phyloP scores from a whole-genome alignment of 2,329 filamentous ascomycete species.

The Tolypocladium ovalisporum region DNA sequence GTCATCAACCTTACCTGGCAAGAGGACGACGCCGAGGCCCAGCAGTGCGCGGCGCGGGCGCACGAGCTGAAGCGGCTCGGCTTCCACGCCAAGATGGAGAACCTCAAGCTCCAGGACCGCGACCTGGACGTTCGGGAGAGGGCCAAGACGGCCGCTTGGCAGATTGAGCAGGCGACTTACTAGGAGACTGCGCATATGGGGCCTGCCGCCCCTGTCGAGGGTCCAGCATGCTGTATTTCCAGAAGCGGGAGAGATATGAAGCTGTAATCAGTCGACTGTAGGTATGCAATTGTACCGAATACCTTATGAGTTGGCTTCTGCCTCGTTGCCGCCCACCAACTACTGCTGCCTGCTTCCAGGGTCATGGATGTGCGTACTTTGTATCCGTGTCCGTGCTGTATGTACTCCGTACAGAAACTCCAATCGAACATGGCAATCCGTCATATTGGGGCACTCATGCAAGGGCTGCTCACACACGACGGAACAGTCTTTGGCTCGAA shows the following conservation, averaged over 20 bases:
- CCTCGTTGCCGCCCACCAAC: neutral
- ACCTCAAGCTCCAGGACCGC: constrained; percentile 51
- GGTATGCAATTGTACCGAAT: neutral
- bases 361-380: too few relatives aligned
- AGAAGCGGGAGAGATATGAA: neutral
- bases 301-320: neutral
- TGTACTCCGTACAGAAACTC: too few relatives aligned
- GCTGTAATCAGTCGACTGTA: neutral
- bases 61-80: constrained; percentile 60
- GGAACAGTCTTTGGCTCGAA: too few relatives aligned
- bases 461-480: neutral
- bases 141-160: constrained; percentile 67
- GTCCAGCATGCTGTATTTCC: neutral
- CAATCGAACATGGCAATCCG: too few relatives aligned
- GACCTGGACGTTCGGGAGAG: constrained; percentile 78
- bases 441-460: too few relatives aligned
- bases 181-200: constrained; percentile 3
- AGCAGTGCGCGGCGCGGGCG: constrained; percentile 55
- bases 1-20: constrained; percentile 77
- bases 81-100: constrained; percentile 54
- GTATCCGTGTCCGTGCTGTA: too few relatives aligned
- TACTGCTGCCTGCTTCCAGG: neutral
- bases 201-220: neutral
- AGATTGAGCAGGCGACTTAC: constrained; percentile 44
- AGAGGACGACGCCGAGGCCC: constrained; percentile 60